These are phyloP conservation scores for Serpula lacrymans DNA, from an alignment of 768 basidiomycete species.

Conservation along the genomic window DNA sequence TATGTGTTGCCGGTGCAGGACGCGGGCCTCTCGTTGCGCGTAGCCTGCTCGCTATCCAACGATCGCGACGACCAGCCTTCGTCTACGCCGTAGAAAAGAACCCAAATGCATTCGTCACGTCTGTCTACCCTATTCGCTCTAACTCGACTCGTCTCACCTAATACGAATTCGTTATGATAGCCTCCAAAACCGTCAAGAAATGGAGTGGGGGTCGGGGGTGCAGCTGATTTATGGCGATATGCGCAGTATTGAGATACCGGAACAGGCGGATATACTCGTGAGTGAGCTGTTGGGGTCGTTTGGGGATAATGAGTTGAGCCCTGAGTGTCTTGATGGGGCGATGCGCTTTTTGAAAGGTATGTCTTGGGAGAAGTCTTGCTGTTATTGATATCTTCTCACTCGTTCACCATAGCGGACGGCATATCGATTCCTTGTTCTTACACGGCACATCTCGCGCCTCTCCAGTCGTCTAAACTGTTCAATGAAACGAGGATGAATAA, in stretches of 20 bases:
- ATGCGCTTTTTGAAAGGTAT: constrained; percentile 88
- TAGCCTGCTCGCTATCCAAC: constrained; percentile 70
- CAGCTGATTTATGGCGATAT: constrained; percentile 92
- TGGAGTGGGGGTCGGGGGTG: constrained; percentile 82
- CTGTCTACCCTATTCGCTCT: constrained; percentile 30
- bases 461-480: constrained; percentile 91
- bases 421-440: constrained; percentile 97
- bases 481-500: constrained; percentile 71
- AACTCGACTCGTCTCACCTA: constrained; percentile 12
- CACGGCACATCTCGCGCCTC: constrained; percentile 89
- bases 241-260: constrained; percentile 78
- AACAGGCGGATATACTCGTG: constrained; percentile 88
- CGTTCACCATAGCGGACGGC: constrained; percentile 65
- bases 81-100: constrained; percentile 97
- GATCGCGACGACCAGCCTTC: constrained; percentile 56
- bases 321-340: constrained; percentile 96
- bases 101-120: constrained; percentile 94
- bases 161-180: constrained; percentile 38
- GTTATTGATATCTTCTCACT: constrained; percentile 11
- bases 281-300: constrained; percentile 96
- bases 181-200: constrained; percentile 75
- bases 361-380: constrained; percentile 5
- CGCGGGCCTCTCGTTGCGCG: constrained; percentile 90
- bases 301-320: constrained; percentile 97
- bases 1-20: constrained; percentile 94